Conservation (phyloP, 2,329 filamentous ascomycete species). For the Cylindrodendrum hubeiense region DNA sequence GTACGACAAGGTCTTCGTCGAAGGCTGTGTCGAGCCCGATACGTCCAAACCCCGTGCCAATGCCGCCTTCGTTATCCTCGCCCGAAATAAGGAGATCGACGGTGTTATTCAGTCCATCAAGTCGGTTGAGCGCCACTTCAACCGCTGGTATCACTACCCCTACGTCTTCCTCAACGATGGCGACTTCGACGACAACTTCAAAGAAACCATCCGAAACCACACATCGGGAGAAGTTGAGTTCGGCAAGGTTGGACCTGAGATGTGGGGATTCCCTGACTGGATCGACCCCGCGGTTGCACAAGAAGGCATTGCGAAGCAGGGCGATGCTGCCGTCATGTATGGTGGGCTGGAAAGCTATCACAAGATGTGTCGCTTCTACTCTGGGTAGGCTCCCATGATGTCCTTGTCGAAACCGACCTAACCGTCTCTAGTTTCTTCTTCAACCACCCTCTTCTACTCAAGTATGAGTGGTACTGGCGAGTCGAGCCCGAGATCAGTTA, state of each 20-base stretch:
- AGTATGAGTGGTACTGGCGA: constrained; percentile 99
- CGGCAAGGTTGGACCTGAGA: constrained; percentile 88
- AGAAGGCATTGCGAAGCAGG: constrained; percentile 96
- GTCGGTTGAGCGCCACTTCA: constrained; percentile 98
- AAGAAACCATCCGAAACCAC: constrained; percentile 87
- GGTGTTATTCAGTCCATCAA: constrained; percentile 97
- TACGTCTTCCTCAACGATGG: constrained; percentile 99
- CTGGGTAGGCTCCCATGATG: constrained; percentile 72
- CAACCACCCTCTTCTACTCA: constrained; percentile 92
- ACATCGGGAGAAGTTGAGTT: constrained; percentile 92
- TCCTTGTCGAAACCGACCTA: constrained; percentile 36
- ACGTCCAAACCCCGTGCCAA: constrained; percentile 86
- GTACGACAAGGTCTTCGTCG: constrained; percentile 95
- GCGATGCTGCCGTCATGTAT: constrained; percentile 98
- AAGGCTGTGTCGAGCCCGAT: constrained; percentile 87
- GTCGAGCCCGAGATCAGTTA: constrained; percentile 99
- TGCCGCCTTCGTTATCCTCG: constrained; percentile 94
- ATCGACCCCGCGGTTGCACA: constrained; percentile 92
- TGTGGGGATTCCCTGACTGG: constrained; percentile 99
- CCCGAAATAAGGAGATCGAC: constrained; percentile 95
- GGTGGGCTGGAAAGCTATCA: constrained; percentile 99
- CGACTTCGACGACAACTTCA: constrained; percentile 96
- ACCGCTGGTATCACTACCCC: constrained; percentile 98
- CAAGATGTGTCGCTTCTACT: constrained; percentile 99
- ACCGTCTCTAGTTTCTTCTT: constrained; percentile 81